Evolutionary conservation across 495 filamentous ascomycete species (phyloP).

Genomic region (Penicillium antarcticum): DNA sequence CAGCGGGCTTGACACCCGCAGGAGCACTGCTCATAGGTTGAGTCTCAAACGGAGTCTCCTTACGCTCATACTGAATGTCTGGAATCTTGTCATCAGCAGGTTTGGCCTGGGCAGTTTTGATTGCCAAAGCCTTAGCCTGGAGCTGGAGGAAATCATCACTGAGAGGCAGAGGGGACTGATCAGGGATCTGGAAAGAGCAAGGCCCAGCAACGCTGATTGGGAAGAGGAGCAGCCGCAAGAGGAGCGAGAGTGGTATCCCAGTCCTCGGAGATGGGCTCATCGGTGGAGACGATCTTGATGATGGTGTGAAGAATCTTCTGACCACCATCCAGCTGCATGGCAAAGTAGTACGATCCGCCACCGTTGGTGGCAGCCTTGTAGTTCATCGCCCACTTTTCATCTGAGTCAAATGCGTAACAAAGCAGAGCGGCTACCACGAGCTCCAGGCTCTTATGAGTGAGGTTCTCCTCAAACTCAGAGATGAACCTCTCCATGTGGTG

Average conservation of each 20-base stretch:
- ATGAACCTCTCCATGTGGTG: not conserved
- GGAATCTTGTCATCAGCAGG: not conserved
- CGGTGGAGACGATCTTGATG: not conserved
- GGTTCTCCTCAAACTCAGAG: not conserved
- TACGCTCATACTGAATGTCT: not conserved
- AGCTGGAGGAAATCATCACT: not conserved
- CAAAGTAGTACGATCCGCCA: not conserved
- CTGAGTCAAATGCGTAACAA: not conserved
- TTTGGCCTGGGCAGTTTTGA: too few relatives aligned
- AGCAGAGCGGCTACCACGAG: not conserved
- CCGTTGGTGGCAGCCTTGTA: not conserved
- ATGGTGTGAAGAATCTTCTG: not conserved
- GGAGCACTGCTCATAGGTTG: not conserved
- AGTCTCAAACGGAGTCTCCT: not conserved
- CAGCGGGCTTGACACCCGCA: not conserved
- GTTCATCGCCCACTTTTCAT: not conserved
- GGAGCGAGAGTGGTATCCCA: not conserved
- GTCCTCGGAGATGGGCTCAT: not conserved
- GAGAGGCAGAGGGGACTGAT: not conserved
- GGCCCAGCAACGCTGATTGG: not conserved
- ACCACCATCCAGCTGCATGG: not conserved
- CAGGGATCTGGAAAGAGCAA: not conserved
- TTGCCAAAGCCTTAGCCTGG: too few relatives aligned
- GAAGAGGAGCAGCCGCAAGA: not conserved
- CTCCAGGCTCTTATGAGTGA: not conserved